Conservation (phyloP, 2,329 filamentous ascomycete genomes). For the Ceratocystiopsis sp. region DNA sequence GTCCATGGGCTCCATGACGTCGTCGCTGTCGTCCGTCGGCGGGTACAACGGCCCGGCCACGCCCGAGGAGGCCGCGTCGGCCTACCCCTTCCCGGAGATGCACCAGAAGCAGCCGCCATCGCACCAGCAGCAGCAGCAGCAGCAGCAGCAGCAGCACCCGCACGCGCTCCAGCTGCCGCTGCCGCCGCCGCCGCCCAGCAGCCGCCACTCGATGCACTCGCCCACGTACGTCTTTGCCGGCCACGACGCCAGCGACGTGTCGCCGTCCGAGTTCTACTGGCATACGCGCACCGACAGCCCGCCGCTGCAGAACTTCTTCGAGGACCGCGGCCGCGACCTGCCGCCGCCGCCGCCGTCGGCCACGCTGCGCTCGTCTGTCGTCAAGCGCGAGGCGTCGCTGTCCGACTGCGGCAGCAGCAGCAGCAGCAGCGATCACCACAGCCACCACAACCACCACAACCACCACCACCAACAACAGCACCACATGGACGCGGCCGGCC, state of each 20-base stretch:
- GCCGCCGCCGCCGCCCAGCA: conserved; percentile 17
- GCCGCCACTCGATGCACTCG: conserved; percentile 1
- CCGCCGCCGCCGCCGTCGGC: conserved; percentile 8
- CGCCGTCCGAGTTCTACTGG: conserved; percentile 9
- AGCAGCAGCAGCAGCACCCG: background rate
- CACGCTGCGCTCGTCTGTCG: conserved; percentile 7
- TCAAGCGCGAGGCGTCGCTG: conserved; percentile 2
- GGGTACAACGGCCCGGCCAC: conserved; percentile 4
- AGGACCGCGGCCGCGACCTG: conserved; percentile 3
- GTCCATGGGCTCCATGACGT: conserved; percentile 23
- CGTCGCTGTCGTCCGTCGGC: background rate
- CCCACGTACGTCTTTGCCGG: background rate
- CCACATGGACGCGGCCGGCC: background rate
- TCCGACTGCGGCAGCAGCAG: background rate
- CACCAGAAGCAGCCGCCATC: conserved; percentile 2
- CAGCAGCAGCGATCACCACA: too few species aligned
- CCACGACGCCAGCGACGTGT: conserved; percentile 4
- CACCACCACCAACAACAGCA: too few species aligned
- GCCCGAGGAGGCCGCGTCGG: background rate
- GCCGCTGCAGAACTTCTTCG: conserved; percentile 14
- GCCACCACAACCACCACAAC: too few species aligned
- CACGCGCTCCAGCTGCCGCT: conserved; percentile 1
- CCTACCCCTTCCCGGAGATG: conserved; percentile 6
- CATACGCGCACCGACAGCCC: background rate
- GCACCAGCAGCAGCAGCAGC: background rate